Base-by-base conservation (phyloP, 768 basidiomycete genomes). In the Rhodotorula babjevae region DNA sequence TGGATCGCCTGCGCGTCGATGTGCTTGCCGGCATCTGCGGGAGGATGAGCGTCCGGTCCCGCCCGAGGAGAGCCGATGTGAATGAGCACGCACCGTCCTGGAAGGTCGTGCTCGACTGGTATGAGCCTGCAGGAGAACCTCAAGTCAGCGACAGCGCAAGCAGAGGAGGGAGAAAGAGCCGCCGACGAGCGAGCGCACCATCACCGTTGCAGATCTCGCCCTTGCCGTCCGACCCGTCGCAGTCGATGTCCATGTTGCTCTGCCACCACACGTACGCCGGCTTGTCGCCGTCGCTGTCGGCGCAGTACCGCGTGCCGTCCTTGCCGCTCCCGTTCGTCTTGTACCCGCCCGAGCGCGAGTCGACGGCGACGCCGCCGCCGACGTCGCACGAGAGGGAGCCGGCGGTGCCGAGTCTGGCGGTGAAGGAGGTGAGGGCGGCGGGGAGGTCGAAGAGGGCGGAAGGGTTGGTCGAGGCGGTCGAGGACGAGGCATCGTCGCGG, bases 231-330 rank as follows among this genome's bases (percentile, higher is more conserved):
- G 55, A 44, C 19, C 65, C 65, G 15, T 65, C 65, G 33, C 65
- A 65, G 33, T 65, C 65, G 15, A 65, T 46, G 65, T 65, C 65
- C 63, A 65, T 65, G 33, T 65, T 65, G 42, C 65, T 65, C 57
- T 58, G 55, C 65, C 65, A 65, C 56, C 57, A 65, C 9, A 65
- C 31, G 18, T 27, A 58, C 2, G 4, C 27, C 27, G 65, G 56
- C 23, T 12, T 36, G 36, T 36, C 5, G 23, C 49, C 55, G 5
- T 19, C 33, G 44, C 33, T 50, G 19, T 65, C 57, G 0, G 44
- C 65, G 29, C 65, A 65, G 31, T 65, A 65, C 33, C 47, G n/a
- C 44, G 65, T 65, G 31, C 65, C 65, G 57, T 65, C 57, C 25
- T 57, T 31, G 1, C 65, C 65, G 21, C 18, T 9, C 7, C 65